Evolutionary conservation across 108 stramenopile genomes (phyloP), one percentile per base, ranked within the genome.

Genomic region (Nitzschia sp.): DNA sequence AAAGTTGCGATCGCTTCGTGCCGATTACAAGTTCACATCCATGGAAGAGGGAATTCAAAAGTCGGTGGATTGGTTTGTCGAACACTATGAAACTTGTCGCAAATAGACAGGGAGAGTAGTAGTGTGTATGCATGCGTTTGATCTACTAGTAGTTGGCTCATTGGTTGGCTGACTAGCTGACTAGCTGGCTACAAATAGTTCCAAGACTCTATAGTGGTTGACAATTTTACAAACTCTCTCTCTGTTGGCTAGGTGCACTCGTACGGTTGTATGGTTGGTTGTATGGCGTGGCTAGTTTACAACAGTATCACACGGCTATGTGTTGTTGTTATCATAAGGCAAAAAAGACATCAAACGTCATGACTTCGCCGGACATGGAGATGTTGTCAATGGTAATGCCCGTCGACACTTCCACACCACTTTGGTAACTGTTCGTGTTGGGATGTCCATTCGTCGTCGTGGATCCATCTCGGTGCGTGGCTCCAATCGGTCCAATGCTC

Each of bases 21-120:
- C 98, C 22, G 97, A 95, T 77, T 97, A 95, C 74, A 75, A 97
- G 65, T 99, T 99, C 82, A 93, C 90, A 6, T 60, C 87, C 17
- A 96, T 99, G 51, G 81, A 86, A 58, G 95, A 98, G 60, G 98
- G 96, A 8, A 76, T 93, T 41, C 87, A 93, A 69, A 85, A 92
- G 80, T 66, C 83, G n/a, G 88, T 90, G 12, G 94, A 95, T 80
- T 95, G 94, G 94, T 95, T 95, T 78, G 67, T 91, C 8, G 92
- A 80, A 46, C 91, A 95, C 77, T 93, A 93, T 71, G 92, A 95
- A 42, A 67, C 73, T 24, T 58, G 57, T 25, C 73, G 73, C 14
- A 75, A 75, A 60, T 75, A 63, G 55, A 48, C 19, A n/a, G n/a
- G n/a, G n/a, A n/a, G n/a, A n/a, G n/a, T n/a, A n/a, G n/a, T n/a